A percentile compares a stretch with the other conserved stretches of the same genome.
phyloP scores from a whole-genome alignment of 306 rosid genomes.

The Biancaea sappan region DNA sequence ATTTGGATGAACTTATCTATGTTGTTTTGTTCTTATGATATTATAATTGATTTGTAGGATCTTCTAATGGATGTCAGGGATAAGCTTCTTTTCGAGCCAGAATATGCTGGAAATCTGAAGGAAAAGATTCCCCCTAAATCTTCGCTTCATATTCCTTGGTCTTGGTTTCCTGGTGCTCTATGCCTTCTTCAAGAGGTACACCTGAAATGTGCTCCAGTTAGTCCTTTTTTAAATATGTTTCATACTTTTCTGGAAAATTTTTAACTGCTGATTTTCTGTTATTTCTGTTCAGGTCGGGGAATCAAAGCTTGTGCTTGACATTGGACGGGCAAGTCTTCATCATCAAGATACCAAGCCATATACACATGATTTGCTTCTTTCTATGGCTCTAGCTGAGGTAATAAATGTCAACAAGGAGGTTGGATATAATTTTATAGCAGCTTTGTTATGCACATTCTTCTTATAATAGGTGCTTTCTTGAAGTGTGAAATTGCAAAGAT shows the following conservation, averaged over 20 bases:
- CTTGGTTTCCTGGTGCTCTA: slow-evolving; percentile 91
- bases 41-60: slow-evolving; percentile 51
- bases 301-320: slow-evolving; percentile 72
- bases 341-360: slow-evolving; percentile 81
- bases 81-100: slow-evolving; percentile 96
- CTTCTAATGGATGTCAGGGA: slow-evolving; percentile 94
- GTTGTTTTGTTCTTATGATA: slow-evolving; percentile 22
- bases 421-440: slow-evolving; percentile 39
- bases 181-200: slow-evolving; percentile 98
- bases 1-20: neutral
- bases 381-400: slow-evolving; percentile 98
- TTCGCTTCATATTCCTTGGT: slow-evolving; percentile 77
- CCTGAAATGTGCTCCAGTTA: slow-evolving; percentile 7
- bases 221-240: slow-evolving; percentile 2
- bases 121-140: slow-evolving; percentile 88
- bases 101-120: slow-evolving; percentile 82
- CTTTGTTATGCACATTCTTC: slow-evolving; percentile 60
- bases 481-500: slow-evolving; percentile 97
- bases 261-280: slow-evolving; percentile 29
- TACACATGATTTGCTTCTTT: slow-evolving; percentile 81
- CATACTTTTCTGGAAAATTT: slow-evolving; percentile 15
- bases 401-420: slow-evolving; percentile 50
- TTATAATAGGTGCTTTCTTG: slow-evolving; percentile 80
- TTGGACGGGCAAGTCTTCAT: slow-evolving; percentile 70
- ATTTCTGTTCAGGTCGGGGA: slow-evolving; percentile 77